Evolutionary conservation across 805 yeast genomes (phyloP), one percentile per base, ranked within the genome.

Genomic region (Candida jianshihensis): DNA sequence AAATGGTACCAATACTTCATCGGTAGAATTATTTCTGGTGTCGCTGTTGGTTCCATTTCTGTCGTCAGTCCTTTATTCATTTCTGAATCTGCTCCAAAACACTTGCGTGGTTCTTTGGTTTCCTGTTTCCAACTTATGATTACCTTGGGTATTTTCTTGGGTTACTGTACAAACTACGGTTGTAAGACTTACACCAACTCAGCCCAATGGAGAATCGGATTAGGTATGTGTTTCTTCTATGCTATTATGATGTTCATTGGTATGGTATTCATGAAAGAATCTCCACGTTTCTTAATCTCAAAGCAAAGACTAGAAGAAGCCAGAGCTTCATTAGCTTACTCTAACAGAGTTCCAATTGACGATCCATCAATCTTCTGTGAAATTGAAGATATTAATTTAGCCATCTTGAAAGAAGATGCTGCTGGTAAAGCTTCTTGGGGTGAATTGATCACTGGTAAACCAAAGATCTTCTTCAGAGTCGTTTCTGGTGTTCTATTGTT

Each of bases 1-100:
- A 65, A 70, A 39, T 81, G 88, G 88, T 78, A 75, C 60, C 88
- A 81, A 60, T 73, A 74, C 54, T 71, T 76, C 49, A 69, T 81
- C 44, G 88, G 88, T 35, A 69, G 88, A 63, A 73, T 65, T 35
- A 60, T 81, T 37, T 74, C 85, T 20, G 95, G 95, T 40, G 47
- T 81, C 10, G 84, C 85, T 40, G 86, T 85, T 41, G 95, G 95
- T 47, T 75, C 77, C 42, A 69, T 83, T 27, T 76, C 89, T 26
- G 86, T 88, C 30, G 68, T 81, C 39, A 83, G 81, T 24, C 89
- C 94, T 34, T 61, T 85, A 56, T 75, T 79, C 57, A 78, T 80
- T 49, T 70, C 81, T 28, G 89, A 81, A 57, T 68, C 79, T 40
- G 62, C 87, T 39, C 89, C 89, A 51, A 78, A 77, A 48, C 73